Base-by-base conservation (phyloP, 257 asterid species). In the Agastache rugosa region DNA sequence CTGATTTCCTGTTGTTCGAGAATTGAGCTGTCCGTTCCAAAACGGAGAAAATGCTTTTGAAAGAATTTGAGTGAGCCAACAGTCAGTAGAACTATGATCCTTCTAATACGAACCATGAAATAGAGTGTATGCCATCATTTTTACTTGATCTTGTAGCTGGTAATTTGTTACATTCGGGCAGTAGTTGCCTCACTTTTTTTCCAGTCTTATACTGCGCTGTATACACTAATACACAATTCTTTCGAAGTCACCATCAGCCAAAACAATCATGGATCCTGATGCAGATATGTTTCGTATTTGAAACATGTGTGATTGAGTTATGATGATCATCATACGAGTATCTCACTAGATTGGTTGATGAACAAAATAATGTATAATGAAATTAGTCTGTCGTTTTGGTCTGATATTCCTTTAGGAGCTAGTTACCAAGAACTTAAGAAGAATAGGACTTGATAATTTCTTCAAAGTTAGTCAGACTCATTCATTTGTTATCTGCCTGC, bases 391-490 rank as follows among this genome's bases (percentile, higher is more conserved):
- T 27, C 54, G 15, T 64, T 39, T 53, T 64, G 66, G 61, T 41
- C 14, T 42, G 47, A n/a, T 34, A 54, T n/a, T 31, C 51, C 35
- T 39, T 23, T 41, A 65, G 63, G 72, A 41, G 51, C 37, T 60
- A 48, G 9, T 50, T 8, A 8, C 35, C 29, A 9, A 35, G 73
- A 74, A 53, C 48, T 53, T 50, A n/a, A 35, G 47, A 53, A 50
- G 11, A 12, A 56, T 29, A 10, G 25, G 67, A 19, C 8, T n/a
- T 29, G 29, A 27, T 3, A 20, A 50, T 29, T 12, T 73, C 6
- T 47, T 3, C 63, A 67, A 25, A 47, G 62, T 63, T 29, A 39
- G 9, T 55, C 11, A 0, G 16, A 55, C 16, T 67, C 34, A 12
- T 23, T 20, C 39, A 2, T 23, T 8, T 74, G 15, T 22, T 37